Conservation (phyloP, 2,329 filamentous ascomycete species). For the Pseudodiploospora longispora region DNA sequence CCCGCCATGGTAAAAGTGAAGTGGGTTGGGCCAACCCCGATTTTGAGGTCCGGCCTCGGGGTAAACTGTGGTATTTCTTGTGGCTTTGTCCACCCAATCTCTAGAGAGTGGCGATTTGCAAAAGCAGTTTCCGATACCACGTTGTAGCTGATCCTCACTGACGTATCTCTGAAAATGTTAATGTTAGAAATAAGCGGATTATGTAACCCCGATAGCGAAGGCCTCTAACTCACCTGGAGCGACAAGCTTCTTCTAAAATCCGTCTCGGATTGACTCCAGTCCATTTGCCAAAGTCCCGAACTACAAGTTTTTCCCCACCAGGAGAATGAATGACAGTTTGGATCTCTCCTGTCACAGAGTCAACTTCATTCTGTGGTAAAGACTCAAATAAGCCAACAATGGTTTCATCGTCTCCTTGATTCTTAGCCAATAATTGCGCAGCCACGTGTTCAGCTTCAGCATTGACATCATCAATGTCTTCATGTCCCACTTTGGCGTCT, state of each 20-base stretch:
- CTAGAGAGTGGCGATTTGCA: conserved; percentile 66
- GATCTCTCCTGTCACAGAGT: conserved; percentile 49
- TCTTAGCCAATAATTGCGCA: conserved; percentile 48
- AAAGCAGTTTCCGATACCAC: conserved; percentile 66
- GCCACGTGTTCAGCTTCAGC: conserved; percentile 52
- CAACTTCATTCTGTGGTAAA: conserved; percentile 52
- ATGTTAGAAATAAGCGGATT: conserved; percentile 9
- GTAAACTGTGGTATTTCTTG: conserved; percentile 42
- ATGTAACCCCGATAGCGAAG: not conserved
- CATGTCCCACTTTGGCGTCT: conserved; percentile 17
- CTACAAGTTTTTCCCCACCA: conserved; percentile 47
- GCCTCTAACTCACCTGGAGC: conserved; percentile 52
- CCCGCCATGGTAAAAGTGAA: conserved; percentile 66
- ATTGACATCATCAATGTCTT: conserved; percentile 32
- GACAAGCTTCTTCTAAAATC: conserved; percentile 80
- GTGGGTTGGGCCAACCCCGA: conserved; percentile 37
- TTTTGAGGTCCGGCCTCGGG: conserved; percentile 33
- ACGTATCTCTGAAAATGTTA: conserved; percentile 50
- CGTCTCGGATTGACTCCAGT: conserved; percentile 68
- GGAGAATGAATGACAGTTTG: conserved; percentile 45
- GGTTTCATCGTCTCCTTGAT: conserved; percentile 39
- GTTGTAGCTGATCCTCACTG: conserved; percentile 58
- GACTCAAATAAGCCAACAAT: conserved; percentile 46
- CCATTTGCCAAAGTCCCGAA: conserved; percentile 80
- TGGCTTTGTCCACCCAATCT: conserved; percentile 70